Evolutionary conservation across 345 rosid species (phyloP), one percentile per base, ranked within the genome.

Genomic region (Nephelium lappaceum): DNA sequence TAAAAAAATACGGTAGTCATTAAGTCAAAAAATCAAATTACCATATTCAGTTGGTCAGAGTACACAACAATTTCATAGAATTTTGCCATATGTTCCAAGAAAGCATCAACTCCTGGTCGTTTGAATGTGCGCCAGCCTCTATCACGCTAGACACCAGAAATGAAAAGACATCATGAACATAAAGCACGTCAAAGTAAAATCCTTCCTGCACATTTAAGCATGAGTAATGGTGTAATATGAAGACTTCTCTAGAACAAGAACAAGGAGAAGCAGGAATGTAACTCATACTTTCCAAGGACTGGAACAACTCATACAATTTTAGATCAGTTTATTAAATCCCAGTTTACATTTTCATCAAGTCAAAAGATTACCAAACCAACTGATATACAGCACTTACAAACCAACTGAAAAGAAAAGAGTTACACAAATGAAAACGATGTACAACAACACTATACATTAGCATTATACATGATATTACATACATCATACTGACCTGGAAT

Each of bases 71-170:
- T 89, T 89, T 97, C 98, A 69, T 89, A 94, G 77, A 86, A 91
- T 85, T 88, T 90, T 2, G 81, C 88, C 80, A 97, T 90, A 77
- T 97, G 99, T 79, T 97, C 97, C 90, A 97, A 82, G 87, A 97
- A 97, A 76, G 91, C 93, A 83, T 94, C 98, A 51, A 94, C 95
- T 79, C 98, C 99, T 69, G 98, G 99, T 78, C 98, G 85, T 92
- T 97, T 97, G 88, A 93, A 97, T 24, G 99, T 97, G 58, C 97
- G 85, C 99, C 99, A 97, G 71, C 99, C 99, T 86, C 94, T 91
- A n/a, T 94, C 99, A 57, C 99, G 95, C 98, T 27, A 79, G 39
- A 49, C 60, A 70, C 71, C 74, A 75, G 83, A 39, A 69, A 75
- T 77, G 18, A 73, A 64, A 79, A 58, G 18, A 57, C 10, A 64